Base-by-base conservation (phyloP, 164 flowering plant species). In the Vitis rotundifolia region DNA sequence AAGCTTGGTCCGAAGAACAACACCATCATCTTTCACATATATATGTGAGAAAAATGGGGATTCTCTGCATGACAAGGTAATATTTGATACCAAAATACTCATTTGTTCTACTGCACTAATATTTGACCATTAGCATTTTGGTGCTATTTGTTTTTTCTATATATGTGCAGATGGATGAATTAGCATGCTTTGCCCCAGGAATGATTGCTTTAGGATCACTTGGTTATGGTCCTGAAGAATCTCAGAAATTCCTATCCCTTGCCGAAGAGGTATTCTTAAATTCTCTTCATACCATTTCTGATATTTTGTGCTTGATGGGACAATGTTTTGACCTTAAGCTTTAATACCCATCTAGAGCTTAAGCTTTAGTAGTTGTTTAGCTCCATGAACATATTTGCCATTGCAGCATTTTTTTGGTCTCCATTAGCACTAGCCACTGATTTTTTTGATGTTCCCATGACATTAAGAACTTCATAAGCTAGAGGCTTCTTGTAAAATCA, bases 111-210 rank as follows among this genome's bases (percentile, higher is more conserved):
- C 13, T 14, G 11, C 28, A 53, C n/a, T 51, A 11, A 50, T 49
- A 44, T 49, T 15, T 47, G 61, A 6, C 8, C 11, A 60, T 14
- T 61, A 51, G 3, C 53, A 1, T 12, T 48, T 13, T 56, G 59
- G 47, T 54, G 18, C 50, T 66, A 67, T 65, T 19, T 2, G 64
- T 48, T 57, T 67, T 58, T 16, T 49, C 8, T 31, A 59, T 56
- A 47, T 65, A n/a, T 66, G 14, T 83, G 75, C 93, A 96, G 99
- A 96, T 96, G 99, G 99, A 96, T 88, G 99, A 93, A 83, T 76
- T 96, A 74, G 99, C 98, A 70, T 96, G 99, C 83, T 96, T 96
- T 88, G 99, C 87, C 74, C 97, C 98, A 52, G 99, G 99, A 67
- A 96, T 96, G 99, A 67, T 96, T 74, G 99, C 97, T 70, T 82